Percentiles rank a stretch among this genome's conserved stretches.
phyloP scores from a whole-genome alignment of 805 yeast genomes.

The Cyberlindnera euphorbiae region DNA sequence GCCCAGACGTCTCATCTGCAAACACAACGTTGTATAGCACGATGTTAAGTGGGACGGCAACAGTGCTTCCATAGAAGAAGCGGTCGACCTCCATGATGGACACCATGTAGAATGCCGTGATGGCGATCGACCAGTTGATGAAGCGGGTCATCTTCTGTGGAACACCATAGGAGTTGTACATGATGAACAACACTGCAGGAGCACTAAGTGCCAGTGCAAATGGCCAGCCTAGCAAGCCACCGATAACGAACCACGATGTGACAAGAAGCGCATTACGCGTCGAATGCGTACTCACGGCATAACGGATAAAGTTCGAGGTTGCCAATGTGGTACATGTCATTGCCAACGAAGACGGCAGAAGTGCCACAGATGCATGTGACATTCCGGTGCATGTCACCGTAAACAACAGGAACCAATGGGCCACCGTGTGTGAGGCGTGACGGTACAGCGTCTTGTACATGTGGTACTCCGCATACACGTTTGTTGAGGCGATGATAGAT shows the following conservation, averaged over 20 bases:
- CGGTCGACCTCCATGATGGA: constrained; percentile 48
- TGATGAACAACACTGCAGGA: constrained; percentile 36
- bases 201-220: constrained; percentile 61
- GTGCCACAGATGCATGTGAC: constrained; percentile 84
- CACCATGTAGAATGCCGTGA: constrained; percentile 23
- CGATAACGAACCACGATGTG: constrained; percentile 47
- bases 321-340: constrained; percentile 48
- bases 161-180: constrained; percentile 7
- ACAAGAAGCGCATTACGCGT: constrained; percentile 26
- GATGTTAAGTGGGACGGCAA: constrained; percentile 77
- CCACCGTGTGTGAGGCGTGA: constrained; percentile 22
- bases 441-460: constrained; percentile 40
- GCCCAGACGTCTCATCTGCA: constrained; percentile 68
- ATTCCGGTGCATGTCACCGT: constrained; percentile 70
- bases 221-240: constrained; percentile 90
- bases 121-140: constrained; percentile 23
- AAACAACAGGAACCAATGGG: constrained; percentile 60
- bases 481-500: constrained; percentile 34
- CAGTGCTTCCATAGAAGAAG: constrained; percentile 50
- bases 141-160: constrained; percentile 13
- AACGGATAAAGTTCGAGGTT: constrained; percentile 34
- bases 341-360: constrained; percentile 79
- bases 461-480: constrained; percentile 48
- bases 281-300: constrained; percentile 14
- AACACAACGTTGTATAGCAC: constrained; percentile 73